Base-by-base conservation (phyloP, 495 filamentous ascomycete genomes). In the Aspergillus bertholletiae region DNA sequence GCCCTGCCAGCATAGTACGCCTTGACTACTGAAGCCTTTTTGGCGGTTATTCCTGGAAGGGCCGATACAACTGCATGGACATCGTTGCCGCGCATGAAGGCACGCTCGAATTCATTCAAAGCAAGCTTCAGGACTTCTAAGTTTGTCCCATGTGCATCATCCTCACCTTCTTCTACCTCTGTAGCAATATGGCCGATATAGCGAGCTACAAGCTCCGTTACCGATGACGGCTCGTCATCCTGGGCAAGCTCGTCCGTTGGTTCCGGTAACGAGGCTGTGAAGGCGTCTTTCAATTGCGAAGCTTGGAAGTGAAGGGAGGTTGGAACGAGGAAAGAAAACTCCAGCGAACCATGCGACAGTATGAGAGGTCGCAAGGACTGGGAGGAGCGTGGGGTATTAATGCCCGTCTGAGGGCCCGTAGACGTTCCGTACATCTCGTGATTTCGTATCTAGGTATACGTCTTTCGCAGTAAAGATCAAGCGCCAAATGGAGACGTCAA, bases 161-260 rank as follows among this genome's bases (percentile, higher is more conserved):
- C 92, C 69, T 97, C 94, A 13, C 90, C 93, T 55, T 92, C 88
- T 18, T 93, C 86, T 2, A 96, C 87, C 71, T 96, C 89, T 50
- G 80, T 71, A 51, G 91, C 90, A 35, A 96, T 82, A 73, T 90
- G 89, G 51, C 90, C 91, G 63, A 98, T 86, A 65, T 93, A 98
- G 53, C 94, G 83, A 39, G 90, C 90, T 6, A 97, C 90, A 26
- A 98, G 82, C 73, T 98, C 94, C 15, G 88, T 71, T 13, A 89
- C 82, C 8, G 94, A 98, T 0, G 94, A 97, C 5, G 94, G 94
- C 77, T 98, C 94, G 60, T 98, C 94, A 72, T 98, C 94, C 65
- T 92, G 88, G 37, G 95, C 94, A 59, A 97, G 83, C 75, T 98
- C 94, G 69, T 98, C 94, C 62, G 94, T 98, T 26, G 94, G 88